Evolutionary conservation across 352 stramenopile genomes (phyloP).

Genomic region (Pythium sukuiense): DNA sequence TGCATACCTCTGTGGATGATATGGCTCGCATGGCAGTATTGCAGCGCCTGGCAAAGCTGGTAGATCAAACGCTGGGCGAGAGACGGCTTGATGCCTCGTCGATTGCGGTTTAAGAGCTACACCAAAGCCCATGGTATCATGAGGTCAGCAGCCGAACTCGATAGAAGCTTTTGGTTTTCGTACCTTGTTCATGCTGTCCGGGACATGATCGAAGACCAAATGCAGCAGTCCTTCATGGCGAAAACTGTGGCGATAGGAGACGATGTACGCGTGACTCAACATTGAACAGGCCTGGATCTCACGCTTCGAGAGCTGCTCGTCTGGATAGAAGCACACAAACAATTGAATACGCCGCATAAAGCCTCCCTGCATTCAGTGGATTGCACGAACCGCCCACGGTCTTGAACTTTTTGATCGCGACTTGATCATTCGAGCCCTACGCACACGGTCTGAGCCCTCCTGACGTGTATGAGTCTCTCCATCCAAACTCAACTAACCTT

Average conservation of each 20-base stretch:
- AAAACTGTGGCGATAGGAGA: slow-evolving; percentile 83
- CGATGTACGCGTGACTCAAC: slow-evolving; percentile 78
- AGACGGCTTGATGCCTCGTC: slow-evolving; percentile 54
- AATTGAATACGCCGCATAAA: background rate
- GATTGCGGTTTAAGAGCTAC: slow-evolving; percentile 54
- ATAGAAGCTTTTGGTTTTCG: no score
- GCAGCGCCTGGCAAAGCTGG: slow-evolving; percentile 73
- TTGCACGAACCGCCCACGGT: slow-evolving; percentile 40
- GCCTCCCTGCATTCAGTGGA: no score
- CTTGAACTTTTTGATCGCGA: slow-evolving; percentile 88
- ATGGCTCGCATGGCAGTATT: slow-evolving; percentile 76
- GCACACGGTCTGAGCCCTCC: background rate
- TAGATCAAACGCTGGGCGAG: slow-evolving; percentile 54
- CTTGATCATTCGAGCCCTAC: slow-evolving; percentile 57
- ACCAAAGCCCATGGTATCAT: slow-evolving; percentile 15
- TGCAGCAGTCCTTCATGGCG: slow-evolving; percentile 74
- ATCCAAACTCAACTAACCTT: slow-evolving; percentile 40
- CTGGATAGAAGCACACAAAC: slow-evolving; percentile 22
- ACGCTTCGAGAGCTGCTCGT: slow-evolving; percentile 75
- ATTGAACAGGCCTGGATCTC: slow-evolving; percentile 84
- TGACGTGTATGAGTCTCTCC: background rate
- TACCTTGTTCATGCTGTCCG: slow-evolving; percentile 72
- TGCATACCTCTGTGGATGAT: slow-evolving; percentile 75
- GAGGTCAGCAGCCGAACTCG: no score
- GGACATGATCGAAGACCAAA: slow-evolving; percentile 79